Percentiles rank a stretch among this genome's conserved stretches.
Conservation (phyloP, 768 basidiomycete genomes). For the Boletus fagicola region DNA sequence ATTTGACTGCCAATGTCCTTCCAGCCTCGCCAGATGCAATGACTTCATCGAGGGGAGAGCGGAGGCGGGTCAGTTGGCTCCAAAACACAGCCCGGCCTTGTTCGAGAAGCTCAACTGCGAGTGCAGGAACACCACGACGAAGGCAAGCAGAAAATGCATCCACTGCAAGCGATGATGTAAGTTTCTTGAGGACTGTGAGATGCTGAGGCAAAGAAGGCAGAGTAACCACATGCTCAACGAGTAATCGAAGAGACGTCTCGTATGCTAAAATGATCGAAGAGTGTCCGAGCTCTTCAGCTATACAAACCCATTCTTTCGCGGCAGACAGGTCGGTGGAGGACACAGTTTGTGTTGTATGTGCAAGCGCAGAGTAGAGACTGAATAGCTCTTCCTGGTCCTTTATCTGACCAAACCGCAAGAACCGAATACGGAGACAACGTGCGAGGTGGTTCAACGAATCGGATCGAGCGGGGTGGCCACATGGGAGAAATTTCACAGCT, state of each 20-base stretch:
- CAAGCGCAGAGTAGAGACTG: background rate
- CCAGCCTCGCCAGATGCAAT: background rate
- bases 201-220: background rate
- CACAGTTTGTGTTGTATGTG: background rate
- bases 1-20: background rate
- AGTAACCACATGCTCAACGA: background rate
- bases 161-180: constrained; percentile 1
- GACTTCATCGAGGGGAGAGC: background rate
- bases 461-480: background rate
- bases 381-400: background rate
- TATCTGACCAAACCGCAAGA: background rate
- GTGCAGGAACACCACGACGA: constrained; percentile 1
- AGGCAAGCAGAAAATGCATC: constrained; percentile 17
- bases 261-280: constrained; percentile 4
- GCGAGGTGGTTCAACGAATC: background rate
- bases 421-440: background rate
- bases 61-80: background rate
- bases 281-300: background rate
- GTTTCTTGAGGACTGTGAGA: background rate
- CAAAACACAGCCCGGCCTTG: background rate
- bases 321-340: background rate
- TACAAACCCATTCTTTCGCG: background rate
- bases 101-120: constrained; percentile 29
- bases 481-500: background rate
- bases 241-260: background rate